Percentiles rank a stretch among this genome's conserved stretches.
phyloP scores from a whole-genome alignment of 495 filamentous ascomycete species.

The Aspergillus nidulans region DNA sequence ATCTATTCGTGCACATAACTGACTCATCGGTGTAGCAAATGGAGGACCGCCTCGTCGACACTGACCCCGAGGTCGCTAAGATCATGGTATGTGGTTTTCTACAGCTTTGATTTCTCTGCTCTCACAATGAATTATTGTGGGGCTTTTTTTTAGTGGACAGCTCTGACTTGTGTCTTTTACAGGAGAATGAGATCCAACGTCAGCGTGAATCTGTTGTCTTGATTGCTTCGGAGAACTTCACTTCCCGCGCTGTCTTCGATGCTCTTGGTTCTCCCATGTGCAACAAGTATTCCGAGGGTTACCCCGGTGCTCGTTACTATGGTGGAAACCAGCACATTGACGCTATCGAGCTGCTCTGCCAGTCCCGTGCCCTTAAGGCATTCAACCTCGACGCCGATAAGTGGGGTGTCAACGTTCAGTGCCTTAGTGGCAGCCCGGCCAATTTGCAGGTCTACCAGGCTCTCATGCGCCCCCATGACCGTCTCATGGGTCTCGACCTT shows the following conservation, averaged over 20 bases:
- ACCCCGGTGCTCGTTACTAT: conserved; percentile 98
- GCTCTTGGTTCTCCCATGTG: conserved; percentile 97
- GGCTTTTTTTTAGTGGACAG: background rate
- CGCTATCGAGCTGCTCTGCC: conserved; percentile 90
- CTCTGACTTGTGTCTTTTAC: conserved; percentile 2
- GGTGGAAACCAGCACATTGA: conserved; percentile 99
- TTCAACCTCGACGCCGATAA: conserved; percentile 81
- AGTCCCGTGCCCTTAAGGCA: conserved; percentile 87
- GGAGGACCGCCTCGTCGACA: conserved; percentile 76
- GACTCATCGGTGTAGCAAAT: conserved; percentile 71
- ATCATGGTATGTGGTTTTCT: conserved; percentile 73
- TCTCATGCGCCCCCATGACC: conserved; percentile 93
- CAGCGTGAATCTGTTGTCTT: conserved; percentile 98
- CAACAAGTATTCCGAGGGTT: conserved; percentile 99
- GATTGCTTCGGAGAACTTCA: conserved; percentile 99
- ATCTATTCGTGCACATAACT: conserved; percentile 26
- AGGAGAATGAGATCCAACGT: conserved; percentile 93
- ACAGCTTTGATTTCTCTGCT: background rate
- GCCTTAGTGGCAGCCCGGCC: conserved; percentile 80
- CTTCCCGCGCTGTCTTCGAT: conserved; percentile 93
- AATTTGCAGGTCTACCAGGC: conserved; percentile 99
- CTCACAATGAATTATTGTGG: conserved; percentile 31
- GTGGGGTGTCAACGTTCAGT: conserved; percentile 99
- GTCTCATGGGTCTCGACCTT: conserved; percentile 95
- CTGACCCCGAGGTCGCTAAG: conserved; percentile 84